A percentile compares a stretch with the other conserved stretches of the same genome.
These are phyloP conservation scores for Lithospermum erythrorhizon DNA, from an alignment of 257 asterid species.

Conservation along the genomic window DNA sequence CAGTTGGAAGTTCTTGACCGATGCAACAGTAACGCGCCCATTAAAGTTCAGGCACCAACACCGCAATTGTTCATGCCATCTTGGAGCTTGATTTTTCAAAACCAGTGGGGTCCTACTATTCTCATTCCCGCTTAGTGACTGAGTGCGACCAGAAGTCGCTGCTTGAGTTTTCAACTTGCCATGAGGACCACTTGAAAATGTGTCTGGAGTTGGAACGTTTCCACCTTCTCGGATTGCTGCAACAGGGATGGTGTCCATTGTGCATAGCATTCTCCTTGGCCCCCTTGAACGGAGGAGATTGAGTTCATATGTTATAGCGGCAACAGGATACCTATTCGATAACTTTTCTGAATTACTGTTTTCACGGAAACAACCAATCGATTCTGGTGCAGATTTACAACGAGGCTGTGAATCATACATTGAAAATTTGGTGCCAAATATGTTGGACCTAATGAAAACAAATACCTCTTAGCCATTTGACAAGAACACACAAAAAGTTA, in stretches of 20 bases:
- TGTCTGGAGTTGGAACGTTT: conserved; percentile 31
- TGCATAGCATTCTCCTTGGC: conserved; percentile 55
- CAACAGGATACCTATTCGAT: conserved; percentile 32
- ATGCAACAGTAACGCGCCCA: conserved; percentile 66
- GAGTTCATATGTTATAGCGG: conserved; percentile 48
- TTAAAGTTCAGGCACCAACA: conserved; percentile 68
- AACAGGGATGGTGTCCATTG: conserved; percentile 37
- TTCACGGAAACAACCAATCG: conserved; percentile 26
- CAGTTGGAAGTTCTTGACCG: conserved; percentile 72
- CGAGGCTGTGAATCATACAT: conserved; percentile 41
- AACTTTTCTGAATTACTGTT: conserved; percentile 35
- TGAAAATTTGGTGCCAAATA: conserved; percentile 49
- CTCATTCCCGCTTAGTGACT: conserved; percentile 10
- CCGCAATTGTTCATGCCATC: conserved; percentile 70
- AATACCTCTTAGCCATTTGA: background rate
- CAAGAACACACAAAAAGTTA: background rate
- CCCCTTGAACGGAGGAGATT: conserved; percentile 69
- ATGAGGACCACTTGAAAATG: conserved; percentile 13
- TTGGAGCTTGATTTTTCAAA: conserved; percentile 46
- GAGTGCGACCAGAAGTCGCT: conserved; percentile 8
- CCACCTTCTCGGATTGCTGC: conserved; percentile 34
- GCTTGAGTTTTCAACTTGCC: conserved; percentile 15
- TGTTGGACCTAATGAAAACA: conserved; percentile 42
- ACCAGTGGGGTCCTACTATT: conserved; percentile 26
- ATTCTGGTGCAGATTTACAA: conserved; percentile 23